These are phyloP conservation scores for Kalanchoe fedtschenkoi DNA, from an alignment of 164 flowering plant species.

Conservation along the genomic window DNA sequence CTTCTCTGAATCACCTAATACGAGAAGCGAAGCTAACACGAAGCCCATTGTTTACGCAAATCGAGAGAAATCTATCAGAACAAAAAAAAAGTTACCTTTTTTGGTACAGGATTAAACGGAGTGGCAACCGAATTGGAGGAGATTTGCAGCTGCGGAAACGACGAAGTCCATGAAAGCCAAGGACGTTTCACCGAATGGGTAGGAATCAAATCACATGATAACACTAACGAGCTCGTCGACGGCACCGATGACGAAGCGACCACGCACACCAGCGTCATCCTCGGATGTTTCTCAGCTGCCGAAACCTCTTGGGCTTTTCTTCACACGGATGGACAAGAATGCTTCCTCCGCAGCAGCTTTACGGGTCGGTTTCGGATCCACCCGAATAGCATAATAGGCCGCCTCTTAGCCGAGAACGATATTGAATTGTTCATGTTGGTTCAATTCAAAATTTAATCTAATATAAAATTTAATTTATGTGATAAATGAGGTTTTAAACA, in stretches of 20 bases:
- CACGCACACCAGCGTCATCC: background rate
- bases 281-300: background rate
- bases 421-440: too few species aligned
- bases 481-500: too few species aligned
- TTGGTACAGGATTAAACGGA: constrained; percentile 10
- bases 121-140: constrained; percentile 13
- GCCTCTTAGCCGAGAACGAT: too few species aligned
- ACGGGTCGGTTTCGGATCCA: too few species aligned
- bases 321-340: too few species aligned
- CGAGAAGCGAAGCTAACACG: background rate
- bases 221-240: background rate
- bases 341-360: too few species aligned
- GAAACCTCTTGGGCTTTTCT: too few species aligned
- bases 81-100: constrained; percentile 15
- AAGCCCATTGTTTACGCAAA: background rate
- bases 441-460: too few species aligned
- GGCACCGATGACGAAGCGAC: constrained; percentile 1
- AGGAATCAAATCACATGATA: constrained; percentile 12
- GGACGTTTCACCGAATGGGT: constrained; percentile 17
- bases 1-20: background rate
- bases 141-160: constrained; percentile 25
- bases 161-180: constrained; percentile 39
- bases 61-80: background rate
- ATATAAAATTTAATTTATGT: too few species aligned
- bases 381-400: too few species aligned